Conservation (phyloP, 768 basidiomycete genomes). For the Lentinula sp. region DNA sequence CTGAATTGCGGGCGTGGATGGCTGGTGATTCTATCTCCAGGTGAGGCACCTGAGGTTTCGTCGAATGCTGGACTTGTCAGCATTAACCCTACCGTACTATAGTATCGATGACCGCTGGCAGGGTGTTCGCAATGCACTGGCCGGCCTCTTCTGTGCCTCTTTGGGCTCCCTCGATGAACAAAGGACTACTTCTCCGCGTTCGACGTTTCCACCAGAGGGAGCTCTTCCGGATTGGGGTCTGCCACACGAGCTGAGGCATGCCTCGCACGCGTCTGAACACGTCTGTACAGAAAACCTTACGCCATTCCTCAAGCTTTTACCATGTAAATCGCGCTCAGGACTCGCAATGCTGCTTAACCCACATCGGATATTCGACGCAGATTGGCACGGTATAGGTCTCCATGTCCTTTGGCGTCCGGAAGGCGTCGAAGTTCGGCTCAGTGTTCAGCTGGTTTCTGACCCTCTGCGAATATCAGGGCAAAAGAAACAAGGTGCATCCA, state of each 20-base stretch:
- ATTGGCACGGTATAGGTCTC: constrained; percentile 86
- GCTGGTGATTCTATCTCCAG: constrained; percentile 50
- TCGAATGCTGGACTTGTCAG: too few relatives aligned
- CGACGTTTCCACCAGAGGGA: constrained; percentile 59
- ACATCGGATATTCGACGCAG: constrained; percentile 80
- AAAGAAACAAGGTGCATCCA: constrained; percentile 46
- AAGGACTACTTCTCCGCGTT: constrained; percentile 62
- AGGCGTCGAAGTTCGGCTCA: constrained; percentile 61
- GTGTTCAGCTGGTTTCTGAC: constrained; percentile 74
- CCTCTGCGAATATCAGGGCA: constrained; percentile 54
- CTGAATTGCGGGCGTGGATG: constrained; percentile 92
- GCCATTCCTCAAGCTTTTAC: constrained; percentile 90
- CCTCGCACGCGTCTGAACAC: constrained; percentile 72
- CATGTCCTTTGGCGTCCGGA: constrained; percentile 62
- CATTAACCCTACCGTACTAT: constrained; percentile 6
- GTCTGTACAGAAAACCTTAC: constrained; percentile 99
- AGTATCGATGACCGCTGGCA: constrained; percentile 79
- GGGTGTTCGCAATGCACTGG: constrained; percentile 80
- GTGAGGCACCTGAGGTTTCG: constrained; percentile 25
- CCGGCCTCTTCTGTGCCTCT: constrained; percentile 93
- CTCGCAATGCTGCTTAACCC: constrained; percentile 80
- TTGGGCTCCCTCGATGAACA: constrained; percentile 72
- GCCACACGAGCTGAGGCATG: constrained; percentile 63
- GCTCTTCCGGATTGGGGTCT: constrained; percentile 40
- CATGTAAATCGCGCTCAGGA: constrained; percentile 87